Conservation (phyloP, 2,329 filamentous ascomycete genomes). For the Aspergillus cejpii region DNA sequence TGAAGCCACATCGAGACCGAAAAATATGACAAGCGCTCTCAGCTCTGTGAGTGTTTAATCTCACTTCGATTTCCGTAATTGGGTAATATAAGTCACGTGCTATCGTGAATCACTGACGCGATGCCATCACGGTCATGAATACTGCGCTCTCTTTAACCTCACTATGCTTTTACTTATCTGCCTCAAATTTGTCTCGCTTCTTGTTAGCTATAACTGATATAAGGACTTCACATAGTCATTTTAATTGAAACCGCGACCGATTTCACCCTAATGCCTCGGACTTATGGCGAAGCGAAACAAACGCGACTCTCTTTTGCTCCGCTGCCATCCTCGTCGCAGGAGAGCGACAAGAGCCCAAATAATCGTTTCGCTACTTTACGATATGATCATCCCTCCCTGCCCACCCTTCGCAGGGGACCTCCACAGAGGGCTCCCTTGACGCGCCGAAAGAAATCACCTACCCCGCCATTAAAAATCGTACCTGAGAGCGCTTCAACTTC, state of each 20-base stretch:
- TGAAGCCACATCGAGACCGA: too few species aligned
- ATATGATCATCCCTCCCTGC: constrained; percentile 27
- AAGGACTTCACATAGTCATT: not conserved
- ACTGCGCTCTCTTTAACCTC: constrained; percentile 5
- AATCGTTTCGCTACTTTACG: constrained; percentile 30
- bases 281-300: constrained; percentile 33
- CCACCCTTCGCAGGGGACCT: constrained; percentile 10
- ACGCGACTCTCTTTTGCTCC: constrained; percentile 41
- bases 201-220: not conserved
- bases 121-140: constrained; percentile 9
- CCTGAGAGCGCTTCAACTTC: constrained; percentile 1
- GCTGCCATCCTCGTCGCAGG: constrained; percentile 24
- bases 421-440: constrained; percentile 7
- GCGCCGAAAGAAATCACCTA: constrained; percentile 1
- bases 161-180: not conserved
- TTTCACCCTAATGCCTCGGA: constrained; percentile 26
- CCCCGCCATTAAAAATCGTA: constrained; percentile 7
- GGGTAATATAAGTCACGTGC: constrained; percentile 17
- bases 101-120: constrained; percentile 18
- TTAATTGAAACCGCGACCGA: not conserved
- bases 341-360: constrained; percentile 14
- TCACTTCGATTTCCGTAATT: too few species aligned
- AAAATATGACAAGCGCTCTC: too few species aligned
- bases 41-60: too few species aligned
- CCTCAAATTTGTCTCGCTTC: not conserved